Base-by-base conservation (phyloP, 2,329 filamentous ascomycete genomes). In the Nemania sp. region DNA sequence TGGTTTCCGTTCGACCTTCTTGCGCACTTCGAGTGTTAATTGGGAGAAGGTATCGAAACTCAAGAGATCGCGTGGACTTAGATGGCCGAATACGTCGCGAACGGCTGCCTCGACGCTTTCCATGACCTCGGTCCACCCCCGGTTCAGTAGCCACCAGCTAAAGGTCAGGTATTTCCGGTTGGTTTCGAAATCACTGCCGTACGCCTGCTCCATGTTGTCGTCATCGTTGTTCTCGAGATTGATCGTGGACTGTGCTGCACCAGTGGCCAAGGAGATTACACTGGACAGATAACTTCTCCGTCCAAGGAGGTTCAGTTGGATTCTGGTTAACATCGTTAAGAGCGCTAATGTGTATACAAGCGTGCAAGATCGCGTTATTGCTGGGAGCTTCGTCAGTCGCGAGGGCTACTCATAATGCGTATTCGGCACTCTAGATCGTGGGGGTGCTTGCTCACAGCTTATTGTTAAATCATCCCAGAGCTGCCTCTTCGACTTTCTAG, bases 401-500 rank as follows among this genome's bases (percentile, higher is more conserved):
- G 17, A 20, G 41, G 19, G 17, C 14, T 11, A 11, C 42, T 36
- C 19, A 34, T 6, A 14, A 12, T 2, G 20, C 3, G 26, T 15
- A 23, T 19, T 31, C 26, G 22, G n/a, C 34, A 31, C 9, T 12
- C 19, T 9, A 12, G 39, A 34, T 23, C n/a, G 17, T 22, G 37
- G 49, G 9, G 77, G 33, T n/a, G n/a, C n/a, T 36, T 34, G 33
- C 88, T 69, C 75, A 95, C 91, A 92, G 74, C 88, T 91, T 63
- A 97, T 96, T 68, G 96, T 97, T 72, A 99, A 82, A 68, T 99
- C 93, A 71, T 95, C 92, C 94, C 94, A 99, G 39, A 99, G 78
- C 75, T 97, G 92, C 44, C 90, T 84, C 80, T 97, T 97, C 57
- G 86, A 91, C 75, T 88, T 92, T 62, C 77, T 79, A 22, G 74